Base-by-base conservation (phyloP, 140 eudicot species). In the Cichorium intybus region DNA sequence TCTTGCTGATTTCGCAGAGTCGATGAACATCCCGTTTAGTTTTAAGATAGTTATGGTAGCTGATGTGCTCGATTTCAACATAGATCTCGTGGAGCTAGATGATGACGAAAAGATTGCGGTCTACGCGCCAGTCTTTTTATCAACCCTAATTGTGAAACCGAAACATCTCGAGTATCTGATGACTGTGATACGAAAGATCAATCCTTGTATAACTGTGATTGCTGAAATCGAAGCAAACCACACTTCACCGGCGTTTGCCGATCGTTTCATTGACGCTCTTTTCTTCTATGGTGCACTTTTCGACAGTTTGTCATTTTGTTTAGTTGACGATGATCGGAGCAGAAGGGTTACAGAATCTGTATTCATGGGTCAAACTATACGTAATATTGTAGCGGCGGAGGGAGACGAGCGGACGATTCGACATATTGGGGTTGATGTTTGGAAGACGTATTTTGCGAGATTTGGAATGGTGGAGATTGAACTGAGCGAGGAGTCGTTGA, bases 391-490 rank as follows among this genome's bases (percentile, higher is more conserved):
- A 12, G 65, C 77, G 3, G 64, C 76, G 4, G 87, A 82, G 9
- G 82, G 78, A 1, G 73, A 75, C 3, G 84, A 82, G 45, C 60
- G 82, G 43, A 60, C 72, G 6, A 4, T 29, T 35, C 51, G 80
- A 22, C 68, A 78, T 45, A 62, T 65, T 7, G 65, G 71, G 16
- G 31, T 82, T 17, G 78, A 72, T 47, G 69, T 77, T 50, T 82
- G 95, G 89, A 80, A 82, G 82, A 56, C 17, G 0, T 52, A 58
- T 17, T 77, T 80, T 7, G 62, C 49, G 1, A 75, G 89, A 39
- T 80, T 74, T 75, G 72, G 74, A 8, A 57, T 86, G 56, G 58
- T 56, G 55, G 95, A 80, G 49, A 62, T 52, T 2, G 84, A 79
- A 16, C 50, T 82, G 60, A 79, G 85, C 46, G 10, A 26, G 0